Evolutionary conservation across 2,329 filamentous ascomycete genomes (phyloP), one percentile per base, ranked within the genome.

Genomic region (Aureobasidium sp.): DNA sequence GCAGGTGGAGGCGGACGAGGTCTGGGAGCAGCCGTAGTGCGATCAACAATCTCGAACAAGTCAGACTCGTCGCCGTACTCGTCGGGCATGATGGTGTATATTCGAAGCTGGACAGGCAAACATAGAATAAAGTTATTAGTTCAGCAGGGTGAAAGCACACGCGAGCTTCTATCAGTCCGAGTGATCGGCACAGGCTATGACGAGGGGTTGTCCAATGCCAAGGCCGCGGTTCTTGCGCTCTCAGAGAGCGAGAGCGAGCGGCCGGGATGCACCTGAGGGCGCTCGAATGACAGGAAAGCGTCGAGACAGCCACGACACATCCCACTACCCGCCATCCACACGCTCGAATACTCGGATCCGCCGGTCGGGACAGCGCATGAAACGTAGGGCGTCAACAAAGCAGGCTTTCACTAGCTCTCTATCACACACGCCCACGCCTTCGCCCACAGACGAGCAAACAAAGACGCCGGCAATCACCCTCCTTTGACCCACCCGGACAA

Each of bases 51-150:
- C 43, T 73, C 71, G 47, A 75, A 69, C 52, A 64, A 15, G 26
- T 63, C 64, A 20, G 8, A 70, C 67, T 80, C 75, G 53, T 79
- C 78, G 8, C 73, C 78, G 63, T 77, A 80, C 34, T 80, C 78
- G 57, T 80, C 78, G 55, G 78, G 77, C 76, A 78, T 78, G 48
- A 17, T 63, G 51, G 27, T 48, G 59, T 46, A 27, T 57, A 10
- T 5, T 36, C 27, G 17, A 27, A 59, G 41, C 15, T 26, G 15
- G 15, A 59, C 24, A 46, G 41, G 20, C 50, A 36, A 20, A 29
- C 34, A 37, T 37, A 37, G 34, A 37, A 37, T 13, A 37, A 8
- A 8, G 12, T 13, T 15, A 37, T 6, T 34, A 12, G 29, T 34
- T 29, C 20, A 20, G 20, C 20, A 20, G 20, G 1, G 20, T 20